Percentiles rank a stretch among this genome's conserved stretches.
phyloP scores from a whole-genome alignment of 257 asterid species.

The Lycium ferocissimum region DNA sequence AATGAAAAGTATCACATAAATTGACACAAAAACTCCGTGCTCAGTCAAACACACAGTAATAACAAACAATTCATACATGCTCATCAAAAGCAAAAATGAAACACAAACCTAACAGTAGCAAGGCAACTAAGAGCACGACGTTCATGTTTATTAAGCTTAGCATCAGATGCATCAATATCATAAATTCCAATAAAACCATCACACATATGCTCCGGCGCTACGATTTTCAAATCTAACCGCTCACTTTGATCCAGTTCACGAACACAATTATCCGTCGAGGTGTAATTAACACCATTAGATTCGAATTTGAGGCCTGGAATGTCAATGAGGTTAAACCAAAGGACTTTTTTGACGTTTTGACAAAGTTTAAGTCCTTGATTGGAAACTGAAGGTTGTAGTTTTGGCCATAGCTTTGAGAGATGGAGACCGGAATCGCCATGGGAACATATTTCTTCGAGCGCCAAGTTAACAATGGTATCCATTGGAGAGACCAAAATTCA shows the following conservation, averaged over 20 bases:
- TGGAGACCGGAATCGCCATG: slow-evolving; percentile 63
- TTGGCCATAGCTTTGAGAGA: slow-evolving; percentile 70
- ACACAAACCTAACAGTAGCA: slow-evolving; percentile 72
- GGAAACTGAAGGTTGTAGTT: slow-evolving; percentile 53
- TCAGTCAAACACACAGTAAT: no score
- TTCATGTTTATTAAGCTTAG: slow-evolving; percentile 51
- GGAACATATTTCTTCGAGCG: slow-evolving; percentile 83
- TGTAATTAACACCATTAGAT: slow-evolving; percentile 40
- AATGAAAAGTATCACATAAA: no score
- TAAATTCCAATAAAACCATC: slow-evolving; percentile 76
- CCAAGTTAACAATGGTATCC: slow-evolving; percentile 73
- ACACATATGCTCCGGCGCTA: slow-evolving; percentile 75
- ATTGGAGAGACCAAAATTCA: slow-evolving; percentile 41
- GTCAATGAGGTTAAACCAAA: slow-evolving; percentile 73
- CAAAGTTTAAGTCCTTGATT: slow-evolving; percentile 58
- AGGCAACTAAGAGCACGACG: slow-evolving; percentile 73
- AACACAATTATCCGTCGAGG: slow-evolving; percentile 42
- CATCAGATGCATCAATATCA: slow-evolving; percentile 61
- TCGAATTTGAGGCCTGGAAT: slow-evolving; percentile 67
- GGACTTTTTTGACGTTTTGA: slow-evolving; percentile 66
- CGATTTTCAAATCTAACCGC: slow-evolving; percentile 54
- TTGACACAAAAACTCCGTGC: no score
- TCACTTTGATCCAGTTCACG: slow-evolving; percentile 63
- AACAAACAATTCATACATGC: not conserved
- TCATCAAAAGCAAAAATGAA: not conserved